Percentiles rank a stretch among this genome's conserved stretches.
These are phyloP conservation scores for Globisporangium nodosum DNA, from an alignment of 352 stramenopile species.

Conservation along the genomic window DNA sequence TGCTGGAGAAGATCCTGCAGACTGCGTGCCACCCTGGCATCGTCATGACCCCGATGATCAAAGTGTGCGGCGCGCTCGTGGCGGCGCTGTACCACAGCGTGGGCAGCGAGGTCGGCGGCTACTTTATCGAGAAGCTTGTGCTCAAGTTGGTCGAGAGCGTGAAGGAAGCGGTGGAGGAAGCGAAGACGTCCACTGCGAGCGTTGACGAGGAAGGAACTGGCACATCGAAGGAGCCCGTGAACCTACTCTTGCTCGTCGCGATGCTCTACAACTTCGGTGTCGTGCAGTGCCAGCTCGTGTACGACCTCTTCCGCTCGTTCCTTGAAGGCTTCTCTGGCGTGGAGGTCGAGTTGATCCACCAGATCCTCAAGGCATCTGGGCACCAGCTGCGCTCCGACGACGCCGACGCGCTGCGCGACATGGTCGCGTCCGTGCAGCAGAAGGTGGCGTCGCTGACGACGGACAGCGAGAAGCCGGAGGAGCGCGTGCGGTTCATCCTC, in stretches of 20 bases:
- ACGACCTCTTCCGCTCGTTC: constrained; percentile 86
- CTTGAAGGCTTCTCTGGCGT: constrained; percentile 62
- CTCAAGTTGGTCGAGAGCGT: constrained; percentile 48
- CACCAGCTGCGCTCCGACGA: constrained; percentile 84
- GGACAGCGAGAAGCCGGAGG: constrained; percentile 25
- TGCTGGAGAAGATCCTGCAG: constrained; percentile 68
- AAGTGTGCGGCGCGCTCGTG: constrained; percentile 58
- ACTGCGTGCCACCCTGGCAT: constrained; percentile 58
- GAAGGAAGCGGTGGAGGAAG: constrained; percentile 17
- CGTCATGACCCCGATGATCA: constrained; percentile 77
- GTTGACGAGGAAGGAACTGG: constrained; percentile 13
- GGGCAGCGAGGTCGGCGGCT: constrained; percentile 71
- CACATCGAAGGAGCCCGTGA: constrained; percentile 64
- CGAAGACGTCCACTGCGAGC: background rate
- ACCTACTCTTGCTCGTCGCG: constrained; percentile 82
- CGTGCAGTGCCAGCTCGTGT: constrained; percentile 86
- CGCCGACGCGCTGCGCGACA: constrained; percentile 74
- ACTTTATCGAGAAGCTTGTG: constrained; percentile 77
- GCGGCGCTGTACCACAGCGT: constrained; percentile 74
- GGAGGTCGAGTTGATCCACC: constrained; percentile 86
- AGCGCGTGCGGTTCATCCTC: constrained; percentile 87
- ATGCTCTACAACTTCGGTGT: constrained; percentile 91
- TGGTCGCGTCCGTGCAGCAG: constrained; percentile 77
- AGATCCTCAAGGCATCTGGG: constrained; percentile 77
- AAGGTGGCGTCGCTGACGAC: constrained; percentile 44